Evolutionary conservation across 371 early-diverging fungal species (phyloP), one percentile per base, ranked within the genome.

Genomic region (Lichtheimia corymbifera): DNA sequence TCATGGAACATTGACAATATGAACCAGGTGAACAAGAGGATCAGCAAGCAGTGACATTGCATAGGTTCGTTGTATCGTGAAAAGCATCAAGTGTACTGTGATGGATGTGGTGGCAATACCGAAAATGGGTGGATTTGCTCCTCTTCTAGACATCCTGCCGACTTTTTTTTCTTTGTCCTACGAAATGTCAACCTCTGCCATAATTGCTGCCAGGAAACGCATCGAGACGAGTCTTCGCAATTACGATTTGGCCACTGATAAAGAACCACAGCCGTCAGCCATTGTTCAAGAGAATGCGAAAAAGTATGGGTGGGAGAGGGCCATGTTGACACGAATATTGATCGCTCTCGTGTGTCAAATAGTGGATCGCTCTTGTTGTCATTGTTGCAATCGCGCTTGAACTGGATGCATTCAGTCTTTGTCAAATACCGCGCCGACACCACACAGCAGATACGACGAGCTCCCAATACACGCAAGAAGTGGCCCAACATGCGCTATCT

Each of bases 401-500:
- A 76, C 25, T 82, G 79, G 79, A 45, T 66, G n/a, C 68, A 50
- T 15, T 68, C 68, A 12, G 55, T 73, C 2, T 77, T 82, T 58
- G 49, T 60, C 22, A 74, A 70, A 58, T 82, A 76, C 56, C 70
- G 68, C 30, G 62, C 63, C 17, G 82, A 82, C 54, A 28, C 65
- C n/a, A 17, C 58, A 5, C 67, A 72, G 18, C 81, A 77, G 42
- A 76, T 78, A 2, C 67, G 69, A 60, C 65, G 79, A 53, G 64
- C 62, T 14, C 64, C 44, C 11, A 60, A 51, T 35, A 63, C 69
- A 22, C 72, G 79, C 30, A 68, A 63, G 51, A 74, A 77, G 50
- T 78, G 75, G 75, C 79, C 82, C 1, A 61, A 71, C 20, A 76
- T 79, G 77, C 65, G 63, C 9, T 68, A 53, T 27, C 43, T 82